Conservation (phyloP, 208 protist species). For the Sergeia podlipaevii region DNA sequence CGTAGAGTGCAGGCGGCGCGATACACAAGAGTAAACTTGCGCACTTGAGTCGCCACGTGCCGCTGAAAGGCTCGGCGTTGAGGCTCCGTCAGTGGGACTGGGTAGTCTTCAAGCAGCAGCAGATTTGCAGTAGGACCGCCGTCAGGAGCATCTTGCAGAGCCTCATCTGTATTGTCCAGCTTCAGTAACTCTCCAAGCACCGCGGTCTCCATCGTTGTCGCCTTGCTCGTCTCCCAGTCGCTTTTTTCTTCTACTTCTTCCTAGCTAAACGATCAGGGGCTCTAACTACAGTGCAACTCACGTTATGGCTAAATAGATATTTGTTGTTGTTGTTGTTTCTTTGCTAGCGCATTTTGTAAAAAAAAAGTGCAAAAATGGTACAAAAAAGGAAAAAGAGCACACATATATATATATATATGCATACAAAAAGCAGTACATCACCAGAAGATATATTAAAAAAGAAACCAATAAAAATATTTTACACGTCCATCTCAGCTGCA, state of each 20-base stretch:
- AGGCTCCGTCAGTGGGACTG: slow-evolving; percentile 48
- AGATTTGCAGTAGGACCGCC: slow-evolving; percentile 16
- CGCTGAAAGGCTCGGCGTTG: slow-evolving; percentile 42
- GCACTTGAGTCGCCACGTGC: slow-evolving; percentile 29
- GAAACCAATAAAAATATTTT: no score
- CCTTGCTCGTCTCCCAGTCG: no score
- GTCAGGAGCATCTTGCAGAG: slow-evolving; percentile 1
- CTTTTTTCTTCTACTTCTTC: no score
- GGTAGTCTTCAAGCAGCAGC: slow-evolving; percentile 53
- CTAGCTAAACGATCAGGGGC: no score
- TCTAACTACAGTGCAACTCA: no score
- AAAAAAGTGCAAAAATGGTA: not conserved
- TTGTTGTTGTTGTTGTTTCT: slow-evolving; percentile 2
- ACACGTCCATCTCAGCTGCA: no score
- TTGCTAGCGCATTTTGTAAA: not conserved
- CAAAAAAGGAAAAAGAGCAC: not conserved
- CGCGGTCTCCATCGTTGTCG: no score
- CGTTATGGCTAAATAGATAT: no score
- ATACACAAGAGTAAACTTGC: slow-evolving; percentile 35
- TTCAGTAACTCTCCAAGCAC: no score
- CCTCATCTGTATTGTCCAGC: slow-evolving; percentile 2
- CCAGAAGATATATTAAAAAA: no score
- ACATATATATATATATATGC: no score
- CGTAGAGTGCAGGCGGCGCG: slow-evolving; percentile 28
- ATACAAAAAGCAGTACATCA: no score